Percentiles rank a stretch among this genome's conserved stretches.
Conservation (phyloP, 2,329 filamentous ascomycete species). For the Colletotrichum echinochloae region DNA sequence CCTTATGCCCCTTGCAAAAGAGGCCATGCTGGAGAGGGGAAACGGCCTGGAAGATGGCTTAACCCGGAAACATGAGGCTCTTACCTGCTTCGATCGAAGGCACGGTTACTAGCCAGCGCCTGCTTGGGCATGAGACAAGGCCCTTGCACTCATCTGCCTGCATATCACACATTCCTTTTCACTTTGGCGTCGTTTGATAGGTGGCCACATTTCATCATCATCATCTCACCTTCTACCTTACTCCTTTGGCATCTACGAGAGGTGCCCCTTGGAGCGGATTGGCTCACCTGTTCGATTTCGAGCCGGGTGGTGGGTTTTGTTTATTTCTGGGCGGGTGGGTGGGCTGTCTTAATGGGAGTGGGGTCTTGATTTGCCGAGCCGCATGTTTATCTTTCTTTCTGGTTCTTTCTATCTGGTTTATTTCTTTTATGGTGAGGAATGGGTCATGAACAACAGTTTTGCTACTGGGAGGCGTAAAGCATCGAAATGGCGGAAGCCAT, state of each 20-base stretch:
- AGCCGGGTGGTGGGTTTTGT: background rate
- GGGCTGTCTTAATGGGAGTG: background rate
- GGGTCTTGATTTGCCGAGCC: background rate
- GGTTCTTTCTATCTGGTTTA: background rate
- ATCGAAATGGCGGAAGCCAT: background rate
- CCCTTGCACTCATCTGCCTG: background rate
- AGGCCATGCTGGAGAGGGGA: background rate
- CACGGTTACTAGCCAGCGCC: background rate
- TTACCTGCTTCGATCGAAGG: background rate
- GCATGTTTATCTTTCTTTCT: background rate
- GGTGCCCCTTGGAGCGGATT: background rate
- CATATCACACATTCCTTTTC: background rate
- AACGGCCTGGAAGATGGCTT: constrained; percentile 1
- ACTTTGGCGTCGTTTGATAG: background rate
- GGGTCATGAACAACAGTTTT: background rate
- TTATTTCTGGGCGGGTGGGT: background rate
- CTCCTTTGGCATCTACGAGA: background rate
- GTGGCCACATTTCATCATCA: background rate
- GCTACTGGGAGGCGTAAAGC: too few species aligned
- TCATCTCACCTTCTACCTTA: background rate
- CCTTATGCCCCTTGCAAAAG: background rate
- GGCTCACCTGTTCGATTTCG: background rate
- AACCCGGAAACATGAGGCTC: background rate
- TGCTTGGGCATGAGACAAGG: constrained; percentile 17
- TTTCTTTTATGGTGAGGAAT: background rate